Evolutionary conservation across 345 rosid genomes (phyloP).

Genomic region (Corymbia maculata): DNA sequence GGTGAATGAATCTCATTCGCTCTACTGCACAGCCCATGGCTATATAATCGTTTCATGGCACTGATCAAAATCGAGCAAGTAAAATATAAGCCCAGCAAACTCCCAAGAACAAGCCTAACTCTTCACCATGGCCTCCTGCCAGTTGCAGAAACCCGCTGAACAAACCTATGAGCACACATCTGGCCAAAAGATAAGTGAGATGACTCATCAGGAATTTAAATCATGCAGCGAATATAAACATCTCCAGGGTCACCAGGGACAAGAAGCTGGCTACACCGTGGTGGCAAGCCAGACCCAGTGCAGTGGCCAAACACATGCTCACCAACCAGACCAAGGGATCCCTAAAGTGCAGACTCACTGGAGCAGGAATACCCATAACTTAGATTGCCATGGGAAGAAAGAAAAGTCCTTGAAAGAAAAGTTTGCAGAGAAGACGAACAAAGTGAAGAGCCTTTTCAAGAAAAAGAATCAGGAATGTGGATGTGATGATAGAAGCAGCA

Average conservation of each 20-base stretch:
- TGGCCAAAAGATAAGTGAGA: background rate
- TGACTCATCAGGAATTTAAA: background rate
- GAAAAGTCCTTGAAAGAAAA: background rate
- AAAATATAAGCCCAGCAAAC: background rate
- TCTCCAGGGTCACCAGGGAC: background rate
- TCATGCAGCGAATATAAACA: background rate
- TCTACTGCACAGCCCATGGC: background rate
- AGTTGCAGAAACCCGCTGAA: background rate
- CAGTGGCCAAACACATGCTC: background rate
- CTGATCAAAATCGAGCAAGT: background rate
- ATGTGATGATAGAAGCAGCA: background rate
- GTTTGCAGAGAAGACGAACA: background rate
- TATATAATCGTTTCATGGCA: background rate
- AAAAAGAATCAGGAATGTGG: background rate
- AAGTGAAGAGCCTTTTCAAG: background rate
- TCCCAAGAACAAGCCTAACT: background rate
- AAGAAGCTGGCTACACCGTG: background rate
- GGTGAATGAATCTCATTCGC: background rate
- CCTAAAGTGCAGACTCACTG: background rate
- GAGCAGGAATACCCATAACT: background rate
- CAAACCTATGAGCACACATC: background rate
- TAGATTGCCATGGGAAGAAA: background rate
- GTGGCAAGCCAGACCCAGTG: background rate
- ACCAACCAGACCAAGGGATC: background rate
- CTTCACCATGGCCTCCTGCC: conserved; percentile 2